These are phyloP conservation scores for Hypocreales sp. DNA, from an alignment of 2,329 filamentous ascomycete species.

Conservation along the genomic window DNA sequence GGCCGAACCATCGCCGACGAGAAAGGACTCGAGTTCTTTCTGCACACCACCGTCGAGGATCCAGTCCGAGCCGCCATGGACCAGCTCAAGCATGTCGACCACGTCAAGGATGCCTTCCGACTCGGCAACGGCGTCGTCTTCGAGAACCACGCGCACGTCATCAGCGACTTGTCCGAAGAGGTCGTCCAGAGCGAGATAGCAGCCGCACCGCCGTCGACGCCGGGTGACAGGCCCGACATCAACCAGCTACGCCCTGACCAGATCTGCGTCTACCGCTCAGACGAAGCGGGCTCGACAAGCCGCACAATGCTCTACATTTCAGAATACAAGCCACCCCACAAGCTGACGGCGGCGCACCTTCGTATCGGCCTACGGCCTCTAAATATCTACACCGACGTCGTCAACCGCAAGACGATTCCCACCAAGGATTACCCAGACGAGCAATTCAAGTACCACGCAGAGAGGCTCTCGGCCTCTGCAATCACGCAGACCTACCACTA, in stretches of 20 bases:
- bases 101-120: slow-evolving; percentile 7
- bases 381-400: slow-evolving; percentile 22
- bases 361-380: slow-evolving; percentile 23
- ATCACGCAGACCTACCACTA: slow-evolving; percentile 32
- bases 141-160: slow-evolving; percentile 12
- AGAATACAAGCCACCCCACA: slow-evolving; percentile 32
- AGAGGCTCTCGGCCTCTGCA: slow-evolving; percentile 22
- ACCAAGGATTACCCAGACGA: slow-evolving; percentile 12
- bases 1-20: slow-evolving; percentile 9
- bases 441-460: slow-evolving; percentile 17
- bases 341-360: slow-evolving; percentile 25
- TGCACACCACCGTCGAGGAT: slow-evolving; percentile 13
- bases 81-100: slow-evolving; percentile 9
- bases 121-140: slow-evolving; percentile 15
- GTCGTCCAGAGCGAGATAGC: not conserved
- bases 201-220: slow-evolving; percentile 4
- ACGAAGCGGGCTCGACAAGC: slow-evolving; percentile 3
- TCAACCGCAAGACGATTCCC: slow-evolving; percentile 11
- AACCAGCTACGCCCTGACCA: slow-evolving; percentile 16
- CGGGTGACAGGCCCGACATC: slow-evolving; percentile 5
- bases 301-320: slow-evolving; percentile 14
- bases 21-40: slow-evolving; percentile 14
- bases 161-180: slow-evolving; percentile 9
- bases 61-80: slow-evolving; percentile 15
- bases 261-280: slow-evolving; percentile 10